Evolutionary conservation across 1,284 basidiomycete species (phyloP), one percentile per base, ranked within the genome.

Genomic region (Malassezia globosa): DNA sequence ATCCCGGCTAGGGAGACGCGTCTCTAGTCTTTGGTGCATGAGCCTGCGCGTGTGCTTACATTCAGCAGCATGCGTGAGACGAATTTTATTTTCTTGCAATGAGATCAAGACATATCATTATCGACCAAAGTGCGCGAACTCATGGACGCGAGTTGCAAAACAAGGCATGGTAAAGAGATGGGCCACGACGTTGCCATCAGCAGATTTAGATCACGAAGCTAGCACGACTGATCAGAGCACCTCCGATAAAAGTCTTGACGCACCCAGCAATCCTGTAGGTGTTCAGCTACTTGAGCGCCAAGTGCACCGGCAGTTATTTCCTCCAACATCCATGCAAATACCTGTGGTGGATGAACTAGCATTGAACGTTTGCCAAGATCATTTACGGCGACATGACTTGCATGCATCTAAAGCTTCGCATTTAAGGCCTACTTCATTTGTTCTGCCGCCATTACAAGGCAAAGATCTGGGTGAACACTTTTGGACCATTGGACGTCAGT

Each of bases 401-500:
- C 81, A 87, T 55, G 82, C 84, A 0, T 76, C 79, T 1, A 83
- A 85, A 51, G 85, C 85, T 3, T 87, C 87, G 7, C 77, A 82
- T 2, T 78, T 92, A 13, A 82, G 83, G 0, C 80, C 88, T 52
- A 83, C 81, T 7, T 74, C 77, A 2, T 90, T 97, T 72, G 80
- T 81, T 10, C 78, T 97, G 5, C 94, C 92, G 0, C 78, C 80
- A 0, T 75, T 97, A 2, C 85, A 87, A 70, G 94, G 90, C 11
- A 66, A 74, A 4, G 82, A 83, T 55, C 80, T 97, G 46, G 81
- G 85, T 48, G 82, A 94, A 67, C 94, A 99, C 72, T 96, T 96
- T 72, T 78, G 85, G 64, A 78, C 78, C 35, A 80, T 97, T 35
- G 92, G 89, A 2, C 57, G 76, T 3, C 74, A 78, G 24, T 77